Base-by-base conservation (phyloP, 2,329 filamentous ascomycete species). In the Conoideocrella luteorostrata region DNA sequence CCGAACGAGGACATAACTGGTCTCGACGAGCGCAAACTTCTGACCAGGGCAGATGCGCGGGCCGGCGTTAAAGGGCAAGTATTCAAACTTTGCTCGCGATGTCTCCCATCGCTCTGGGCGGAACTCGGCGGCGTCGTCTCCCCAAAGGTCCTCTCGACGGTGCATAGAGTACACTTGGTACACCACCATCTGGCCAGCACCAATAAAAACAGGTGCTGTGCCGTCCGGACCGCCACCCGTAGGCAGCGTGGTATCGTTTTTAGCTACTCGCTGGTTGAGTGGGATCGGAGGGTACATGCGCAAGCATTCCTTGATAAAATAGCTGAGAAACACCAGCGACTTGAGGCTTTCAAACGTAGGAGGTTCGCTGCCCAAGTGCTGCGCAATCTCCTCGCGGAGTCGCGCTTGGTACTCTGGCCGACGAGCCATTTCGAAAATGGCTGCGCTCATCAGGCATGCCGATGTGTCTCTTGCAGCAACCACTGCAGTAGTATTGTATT, bases 1-100 rank as follows among this genome's bases (percentile, higher is more conserved):
- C 9, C 30, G 30, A 7, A 17, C 30, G 15, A 34, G 10, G 7
- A 34, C 30, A 15, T 34, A 90, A 23, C 69, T 69, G 69, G 86
- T 85, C 69, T 90, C 84, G 0, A 84, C 87, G 37, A 90, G 65
- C 9, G 86, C 86, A 58, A 89, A 90, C 64, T 90, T 84, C 71
- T 90, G 84, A 2, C 84, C 84, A 46, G 88, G 77, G 61, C 84
- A 86, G 56, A 86, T 84, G 28, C 84, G 70, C 40, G 84, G 81
- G 1, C 83, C 84, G 9, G 82, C 81, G 58, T 86, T 87, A 64
- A 88, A 88, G 11, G 84, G 84, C 29, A 88, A 75, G 58, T 84
- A 88, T 49, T 82, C 75, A 77, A 82, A 86, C 1, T 78, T 77
- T 55, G 72, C 74, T 58, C 80, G 74, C 73, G 78, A 78, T 51